These are phyloP conservation scores for Euptelea pleiosperma DNA, from an alignment of 164 flowering plant genomes.

Conservation along the genomic window DNA sequence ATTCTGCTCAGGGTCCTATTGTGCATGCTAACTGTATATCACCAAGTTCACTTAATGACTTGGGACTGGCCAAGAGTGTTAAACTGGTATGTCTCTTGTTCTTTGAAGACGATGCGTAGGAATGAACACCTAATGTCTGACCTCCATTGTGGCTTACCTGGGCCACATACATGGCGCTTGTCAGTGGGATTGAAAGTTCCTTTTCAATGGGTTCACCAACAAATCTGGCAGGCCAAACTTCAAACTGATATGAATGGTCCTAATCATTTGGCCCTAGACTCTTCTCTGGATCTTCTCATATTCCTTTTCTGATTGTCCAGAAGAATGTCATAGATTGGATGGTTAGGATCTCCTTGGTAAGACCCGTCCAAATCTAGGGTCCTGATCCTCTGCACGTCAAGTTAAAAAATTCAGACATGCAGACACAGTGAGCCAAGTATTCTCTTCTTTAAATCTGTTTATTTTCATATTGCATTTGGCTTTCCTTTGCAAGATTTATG, in stretches of 20 bases:
- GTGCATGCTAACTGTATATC: constrained; percentile 71
- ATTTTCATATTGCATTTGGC: too few species aligned
- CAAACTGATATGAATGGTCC: neutral
- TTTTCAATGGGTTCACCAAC: neutral
- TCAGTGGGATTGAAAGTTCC: constrained; percentile 1
- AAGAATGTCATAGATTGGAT: neutral
- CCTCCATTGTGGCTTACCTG: neutral
- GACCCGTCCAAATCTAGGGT: neutral
- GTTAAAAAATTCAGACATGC: too few species aligned
- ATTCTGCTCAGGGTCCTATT: constrained; percentile 44
- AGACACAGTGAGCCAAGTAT: too few species aligned
- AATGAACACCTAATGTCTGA: neutral
- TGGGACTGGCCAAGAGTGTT: constrained; percentile 37
- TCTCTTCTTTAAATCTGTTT: too few species aligned
- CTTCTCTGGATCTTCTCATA: neutral
- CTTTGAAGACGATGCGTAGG: neutral
- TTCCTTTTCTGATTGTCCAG: neutral
- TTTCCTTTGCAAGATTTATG: too few species aligned
- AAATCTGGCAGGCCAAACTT: neutral
- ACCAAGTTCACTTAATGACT: constrained; percentile 43
- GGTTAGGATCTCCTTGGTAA: neutral
- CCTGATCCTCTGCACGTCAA: neutral
- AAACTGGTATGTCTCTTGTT: constrained; percentile 39
- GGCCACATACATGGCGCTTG: neutral
- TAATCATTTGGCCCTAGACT: neutral